phyloP scores from a whole-genome alignment of 1,139 yeast genomes.

The Wickerhamomyces sp. region DNA sequence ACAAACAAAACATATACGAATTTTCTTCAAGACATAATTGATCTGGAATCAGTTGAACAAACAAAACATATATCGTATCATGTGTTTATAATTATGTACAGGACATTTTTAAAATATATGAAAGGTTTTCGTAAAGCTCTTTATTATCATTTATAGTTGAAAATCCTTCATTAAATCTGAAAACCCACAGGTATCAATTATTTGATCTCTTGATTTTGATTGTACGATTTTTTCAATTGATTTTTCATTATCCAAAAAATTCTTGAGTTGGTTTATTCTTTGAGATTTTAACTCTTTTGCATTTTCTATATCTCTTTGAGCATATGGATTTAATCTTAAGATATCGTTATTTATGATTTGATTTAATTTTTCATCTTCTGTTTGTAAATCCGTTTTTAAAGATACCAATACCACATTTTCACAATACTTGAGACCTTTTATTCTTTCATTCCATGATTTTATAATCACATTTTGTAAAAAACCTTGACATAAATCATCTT shows the following conservation, averaged over 20 bases:
- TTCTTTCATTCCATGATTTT: slow-evolving; percentile 39
- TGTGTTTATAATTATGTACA: not conserved
- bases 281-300: slow-evolving; percentile 25
- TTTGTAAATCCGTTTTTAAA: slow-evolving; percentile 25
- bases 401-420: slow-evolving; percentile 26
- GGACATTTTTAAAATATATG: not conserved
- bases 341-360: slow-evolving; percentile 15
- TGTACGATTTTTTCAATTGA: slow-evolving; percentile 36
- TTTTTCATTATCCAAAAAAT: slow-evolving; percentile 35
- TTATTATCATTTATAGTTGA: not conserved
- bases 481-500: slow-evolving; percentile 25
- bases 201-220: slow-evolving; percentile 29
- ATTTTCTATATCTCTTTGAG: slow-evolving; percentile 31
- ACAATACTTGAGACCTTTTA: slow-evolving; percentile 34
- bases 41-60: not conserved
- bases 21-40: too few species aligned
- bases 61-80: too few species aligned
- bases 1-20: too few species aligned
- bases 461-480: slow-evolving; percentile 31
- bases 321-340: slow-evolving; percentile 42
- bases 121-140: not conserved
- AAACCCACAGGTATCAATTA: slow-evolving; percentile 32
- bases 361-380: slow-evolving; percentile 18
- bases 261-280: slow-evolving; percentile 26
- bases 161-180: slow-evolving; percentile 1